Evolutionary conservation across 2,329 filamentous ascomycete species (phyloP).

Genomic region (Penicillium sp.): DNA sequence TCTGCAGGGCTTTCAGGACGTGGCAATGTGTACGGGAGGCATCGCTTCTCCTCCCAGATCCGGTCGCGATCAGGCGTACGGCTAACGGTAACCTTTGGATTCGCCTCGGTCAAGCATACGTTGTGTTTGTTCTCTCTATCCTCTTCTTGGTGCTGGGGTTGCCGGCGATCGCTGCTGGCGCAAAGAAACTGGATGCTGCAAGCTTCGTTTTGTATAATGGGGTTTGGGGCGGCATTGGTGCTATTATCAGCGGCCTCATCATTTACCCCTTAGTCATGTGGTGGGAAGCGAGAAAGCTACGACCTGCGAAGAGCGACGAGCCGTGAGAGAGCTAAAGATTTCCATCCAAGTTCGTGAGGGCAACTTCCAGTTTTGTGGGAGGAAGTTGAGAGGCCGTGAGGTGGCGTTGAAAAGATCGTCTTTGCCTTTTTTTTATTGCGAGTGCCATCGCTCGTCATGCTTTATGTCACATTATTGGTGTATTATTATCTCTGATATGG

Average conservation of each 20-base stretch:
- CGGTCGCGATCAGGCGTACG: neutral
- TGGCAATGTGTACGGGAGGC: neutral
- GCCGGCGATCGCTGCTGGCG: neutral
- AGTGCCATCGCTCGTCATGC: neutral
- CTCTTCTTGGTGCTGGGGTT: neutral
- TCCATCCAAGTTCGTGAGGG: neutral
- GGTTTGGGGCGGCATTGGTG: rapidly evolving
- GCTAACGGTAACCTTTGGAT: neutral
- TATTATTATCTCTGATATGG: neutral
- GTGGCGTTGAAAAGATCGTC: neutral
- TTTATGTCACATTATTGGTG: neutral
- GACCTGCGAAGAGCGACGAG: neutral
- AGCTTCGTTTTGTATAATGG: neutral
- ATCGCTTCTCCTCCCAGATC: neutral
- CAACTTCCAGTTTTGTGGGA: too few species aligned
- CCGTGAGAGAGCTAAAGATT: neutral
- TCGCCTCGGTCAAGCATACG: neutral
- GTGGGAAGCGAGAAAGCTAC: neutral
- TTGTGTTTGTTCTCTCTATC: neutral
- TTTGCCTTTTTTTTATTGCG: neutral
- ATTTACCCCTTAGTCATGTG: neutral
- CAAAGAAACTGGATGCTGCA: neutral
- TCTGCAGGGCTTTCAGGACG: neutral
- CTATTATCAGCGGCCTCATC: neutral
- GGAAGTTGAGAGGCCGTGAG: neutral